Conservation (phyloP, 768 basidiomycete species). For the Rossbeevera mucosa region DNA sequence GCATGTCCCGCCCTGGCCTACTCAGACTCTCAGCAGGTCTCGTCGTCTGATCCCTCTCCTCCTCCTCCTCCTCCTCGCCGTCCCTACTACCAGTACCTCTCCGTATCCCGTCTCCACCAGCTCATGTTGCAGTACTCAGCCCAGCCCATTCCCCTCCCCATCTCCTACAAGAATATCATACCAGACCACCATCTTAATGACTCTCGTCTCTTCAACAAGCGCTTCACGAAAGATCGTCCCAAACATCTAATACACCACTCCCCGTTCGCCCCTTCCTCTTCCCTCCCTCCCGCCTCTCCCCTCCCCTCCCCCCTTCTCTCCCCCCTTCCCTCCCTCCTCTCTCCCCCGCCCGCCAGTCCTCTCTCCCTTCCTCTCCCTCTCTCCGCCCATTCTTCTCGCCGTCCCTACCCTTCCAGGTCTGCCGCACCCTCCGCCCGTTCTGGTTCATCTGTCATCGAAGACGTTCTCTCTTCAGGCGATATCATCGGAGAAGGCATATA, state of each 20-base stretch:
- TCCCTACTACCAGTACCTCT: conserved; percentile 29
- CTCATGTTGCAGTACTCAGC: conserved; percentile 59
- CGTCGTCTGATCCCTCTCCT: conserved; percentile 50
- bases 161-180: conserved; percentile 33
- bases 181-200: conserved; percentile 27
- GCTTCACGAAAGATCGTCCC: conserved; percentile 31
- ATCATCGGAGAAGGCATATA: conserved; percentile 61
- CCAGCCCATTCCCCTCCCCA: conserved; percentile 31
- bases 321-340: conserved; percentile 31
- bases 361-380: conserved; percentile 32
- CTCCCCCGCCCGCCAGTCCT: conserved; percentile 26
- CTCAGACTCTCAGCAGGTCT: conserved; percentile 41
- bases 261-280: conserved; percentile 6
- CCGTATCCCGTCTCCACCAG: conserved; percentile 26
- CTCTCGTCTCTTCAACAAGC: conserved; percentile 33
- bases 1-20: conserved; percentile 27
- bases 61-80: conserved; percentile 28
- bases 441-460: conserved; percentile 31
- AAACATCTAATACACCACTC: conserved; percentile 12
- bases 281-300: conserved; percentile 21
- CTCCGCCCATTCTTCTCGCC: conserved; percentile 32
- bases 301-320: conserved; percentile 28
- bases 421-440: conserved; percentile 24
- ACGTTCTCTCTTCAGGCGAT: conserved; percentile 71
- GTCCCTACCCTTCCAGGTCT: conserved; percentile 35